Evolutionary conservation across 176 grass and related monocot genomes (phyloP), one percentile per base, ranked within the genome.

Genomic region (Musa acuminata): DNA sequence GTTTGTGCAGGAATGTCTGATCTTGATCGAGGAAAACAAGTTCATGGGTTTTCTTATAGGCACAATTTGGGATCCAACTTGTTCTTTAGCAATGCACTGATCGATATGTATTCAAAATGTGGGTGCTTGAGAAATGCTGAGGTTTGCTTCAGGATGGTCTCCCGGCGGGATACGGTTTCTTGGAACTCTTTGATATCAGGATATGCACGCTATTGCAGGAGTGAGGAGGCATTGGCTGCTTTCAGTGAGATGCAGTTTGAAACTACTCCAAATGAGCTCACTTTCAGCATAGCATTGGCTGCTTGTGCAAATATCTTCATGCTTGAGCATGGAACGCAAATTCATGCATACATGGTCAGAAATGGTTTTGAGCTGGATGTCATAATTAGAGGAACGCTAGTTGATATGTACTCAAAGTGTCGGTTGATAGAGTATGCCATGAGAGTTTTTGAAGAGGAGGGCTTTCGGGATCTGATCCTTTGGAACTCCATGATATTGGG

Each of bases 321-420:
- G 14, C 91, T 89, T 53, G 78, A 86, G 13, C 78, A 84, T 52
- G 91, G 95, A 22, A 94, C 83, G 80, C 86, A 99, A 88, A 99
- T 94, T 66, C 95, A 94, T 81, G 90, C 86, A 12, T 82, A 89
- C 73, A 84, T 99, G 67, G 51, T 94, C n/a, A 91, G 91, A 86
- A 91, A 87, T 16, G 76, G 83, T 9, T 87, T 87, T 62, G 79
- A 82, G 75, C 89, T 91, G 21, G 91, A 99, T 8, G 82, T 91
- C 71, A 89, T 87, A 89, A 71, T 91, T 17, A 84, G 74, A 73
- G 92, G 86, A 69, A 80, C 95, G 67, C 76, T 94, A 67, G 70
- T 99, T 85, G 91, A 89, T 70, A 95, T 99, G 96, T 99, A 99
- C 79, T 91, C 80, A 49, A 94, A 99, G 75, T 99, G 96, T 75